Conservation (phyloP, 139 green algal species). For the Zygnema circumcarinatum region DNA sequence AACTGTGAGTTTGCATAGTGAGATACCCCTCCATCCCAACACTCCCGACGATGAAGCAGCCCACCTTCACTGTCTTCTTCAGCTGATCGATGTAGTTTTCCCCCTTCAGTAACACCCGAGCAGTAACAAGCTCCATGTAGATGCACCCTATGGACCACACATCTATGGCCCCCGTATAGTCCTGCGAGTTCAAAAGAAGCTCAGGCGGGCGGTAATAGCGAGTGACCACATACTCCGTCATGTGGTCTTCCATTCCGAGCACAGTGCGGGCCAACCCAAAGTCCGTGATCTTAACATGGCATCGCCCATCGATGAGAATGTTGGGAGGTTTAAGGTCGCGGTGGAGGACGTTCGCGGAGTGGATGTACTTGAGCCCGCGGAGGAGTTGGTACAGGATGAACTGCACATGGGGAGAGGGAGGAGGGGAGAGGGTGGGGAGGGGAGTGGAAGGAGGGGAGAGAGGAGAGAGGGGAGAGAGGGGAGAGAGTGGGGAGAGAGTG, state of each 20-base stretch:
- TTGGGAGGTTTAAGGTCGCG: constrained; percentile 98
- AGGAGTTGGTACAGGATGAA: constrained; percentile 99
- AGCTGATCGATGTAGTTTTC: constrained; percentile 71
- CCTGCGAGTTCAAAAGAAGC: constrained; percentile 91
- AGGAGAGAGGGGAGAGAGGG: neutral
- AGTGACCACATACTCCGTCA: constrained; percentile 99
- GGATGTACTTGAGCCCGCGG: constrained; percentile 95
- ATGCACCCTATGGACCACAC: constrained; percentile 99
- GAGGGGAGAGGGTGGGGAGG: neutral
- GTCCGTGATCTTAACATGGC: constrained; percentile 95
- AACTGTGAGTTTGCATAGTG: too few species aligned
- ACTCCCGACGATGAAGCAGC: too few species aligned
- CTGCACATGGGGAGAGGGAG: constrained; percentile 61
- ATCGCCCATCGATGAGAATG: constrained; percentile 97
- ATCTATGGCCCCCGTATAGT: constrained; percentile 97
- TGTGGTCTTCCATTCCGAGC: constrained; percentile 64
- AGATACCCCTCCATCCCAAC: too few species aligned
- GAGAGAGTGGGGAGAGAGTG: neutral
- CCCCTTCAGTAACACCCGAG: constrained; percentile 70
- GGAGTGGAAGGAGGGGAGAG: neutral
- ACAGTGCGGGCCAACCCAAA: constrained; percentile 90
- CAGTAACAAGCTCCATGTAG: constrained; percentile 91
- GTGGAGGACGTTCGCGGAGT: constrained; percentile 94
- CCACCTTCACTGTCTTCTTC: constrained; percentile 66
- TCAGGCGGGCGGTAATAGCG: constrained; percentile 92